A percentile compares a stretch with the other conserved stretches of the same genome.
phyloP scores from a whole-genome alignment of 345 rosid species.

The Ceriops decandra region DNA sequence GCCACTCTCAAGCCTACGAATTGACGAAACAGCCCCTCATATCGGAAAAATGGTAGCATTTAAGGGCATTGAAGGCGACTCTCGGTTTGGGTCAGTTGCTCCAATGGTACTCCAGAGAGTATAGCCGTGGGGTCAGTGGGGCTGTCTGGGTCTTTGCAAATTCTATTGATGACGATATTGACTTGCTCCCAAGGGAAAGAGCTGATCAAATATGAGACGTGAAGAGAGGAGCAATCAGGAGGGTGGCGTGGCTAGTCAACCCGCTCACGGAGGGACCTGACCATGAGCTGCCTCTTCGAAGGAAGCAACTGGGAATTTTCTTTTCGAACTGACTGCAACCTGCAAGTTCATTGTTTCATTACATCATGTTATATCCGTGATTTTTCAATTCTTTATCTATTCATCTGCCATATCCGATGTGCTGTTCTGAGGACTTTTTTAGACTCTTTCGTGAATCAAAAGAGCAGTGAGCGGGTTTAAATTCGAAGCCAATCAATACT shows the following conservation, averaged over 20 bases:
- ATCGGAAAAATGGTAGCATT: background rate
- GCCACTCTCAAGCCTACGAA: background rate
- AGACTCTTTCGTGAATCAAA: too few relatives aligned
- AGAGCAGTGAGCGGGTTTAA: too few relatives aligned
- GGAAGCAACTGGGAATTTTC: constrained; percentile 8
- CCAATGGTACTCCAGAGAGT: background rate
- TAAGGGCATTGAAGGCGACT: background rate
- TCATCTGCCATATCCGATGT: background rate
- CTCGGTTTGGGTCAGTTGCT: too few relatives aligned
- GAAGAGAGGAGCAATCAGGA: background rate
- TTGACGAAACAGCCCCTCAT: background rate
- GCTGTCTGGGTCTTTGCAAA: background rate
- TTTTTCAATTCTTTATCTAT: background rate
- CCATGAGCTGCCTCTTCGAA: constrained; percentile 19
- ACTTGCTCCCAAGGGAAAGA: background rate
- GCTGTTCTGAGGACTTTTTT: background rate
- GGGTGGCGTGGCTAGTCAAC: background rate
- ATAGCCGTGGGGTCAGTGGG: background rate
- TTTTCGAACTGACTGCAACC: background rate
- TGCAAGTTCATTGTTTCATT: background rate
- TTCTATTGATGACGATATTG: background rate
- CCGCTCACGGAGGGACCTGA: background rate
- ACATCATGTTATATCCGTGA: background rate
- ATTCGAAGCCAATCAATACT: too few relatives aligned
- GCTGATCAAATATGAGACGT: background rate